These are phyloP conservation scores for Solanum tacnaense DNA, from an alignment of 257 asterid species.

Conservation along the genomic window DNA sequence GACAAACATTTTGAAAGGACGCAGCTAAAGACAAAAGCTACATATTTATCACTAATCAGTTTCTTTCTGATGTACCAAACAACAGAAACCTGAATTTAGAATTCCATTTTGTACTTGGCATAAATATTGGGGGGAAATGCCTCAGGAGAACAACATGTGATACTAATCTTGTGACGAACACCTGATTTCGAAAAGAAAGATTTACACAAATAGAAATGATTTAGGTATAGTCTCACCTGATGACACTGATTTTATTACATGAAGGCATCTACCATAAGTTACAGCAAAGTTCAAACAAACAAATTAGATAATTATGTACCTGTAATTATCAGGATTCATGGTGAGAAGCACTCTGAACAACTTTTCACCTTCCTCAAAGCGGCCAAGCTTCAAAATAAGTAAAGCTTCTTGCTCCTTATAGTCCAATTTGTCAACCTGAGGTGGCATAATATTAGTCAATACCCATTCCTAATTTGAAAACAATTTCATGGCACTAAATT, in stretches of 20 bases:
- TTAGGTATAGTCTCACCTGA: neutral
- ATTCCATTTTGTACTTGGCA: neutral
- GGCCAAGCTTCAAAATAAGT: conserved; percentile 74
- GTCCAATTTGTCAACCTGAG: conserved; percentile 71
- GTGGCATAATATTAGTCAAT: neutral
- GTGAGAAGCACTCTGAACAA: conserved; percentile 65
- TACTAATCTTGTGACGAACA: neutral
- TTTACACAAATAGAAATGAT: neutral
- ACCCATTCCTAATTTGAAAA: conserved; percentile 1
- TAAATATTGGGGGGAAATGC: neutral
- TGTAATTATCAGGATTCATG: conserved; percentile 90
- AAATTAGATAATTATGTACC: conserved; percentile 24
- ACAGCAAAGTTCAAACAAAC: neutral
- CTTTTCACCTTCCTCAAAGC: conserved; percentile 65
- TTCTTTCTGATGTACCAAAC: neutral
- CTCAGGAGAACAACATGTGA: neutral
- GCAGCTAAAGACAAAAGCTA: neutral
- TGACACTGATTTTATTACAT: neutral
- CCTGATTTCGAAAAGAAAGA: neutral
- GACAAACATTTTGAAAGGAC: neutral
- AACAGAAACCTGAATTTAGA: neutral
- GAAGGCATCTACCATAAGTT: neutral
- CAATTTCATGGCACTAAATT: neutral
- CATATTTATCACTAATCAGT: neutral
- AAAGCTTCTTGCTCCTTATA: conserved; percentile 85